Evolutionary conservation across 2,329 filamentous ascomycete species (phyloP), one percentile per base, ranked within the genome.

Genomic region (Sporothrix euskadiensis): DNA sequence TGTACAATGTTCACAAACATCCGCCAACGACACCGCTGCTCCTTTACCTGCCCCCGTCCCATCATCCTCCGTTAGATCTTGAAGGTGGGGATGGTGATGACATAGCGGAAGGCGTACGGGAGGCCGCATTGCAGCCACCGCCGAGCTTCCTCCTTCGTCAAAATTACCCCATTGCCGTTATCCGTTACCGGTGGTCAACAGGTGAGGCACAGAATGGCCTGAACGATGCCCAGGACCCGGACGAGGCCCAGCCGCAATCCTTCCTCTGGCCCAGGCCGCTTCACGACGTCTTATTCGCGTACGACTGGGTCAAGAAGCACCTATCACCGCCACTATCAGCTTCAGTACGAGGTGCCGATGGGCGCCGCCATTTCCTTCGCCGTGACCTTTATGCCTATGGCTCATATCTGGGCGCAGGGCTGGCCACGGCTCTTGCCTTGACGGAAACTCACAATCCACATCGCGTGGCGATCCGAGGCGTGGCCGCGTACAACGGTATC

Each of bases 131-230:
- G 16, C 75, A 76, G 14, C 73, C 77, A 10, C 73, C 80, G 44
- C 76, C 86, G 32, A 84, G 86, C 39, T 76, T 75, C 10, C 86
- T 85, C 73, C 80, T 85, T 44, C 80, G 78, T 14, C 79, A 57
- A 16, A 56, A 79, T 16, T 82, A 82, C 49, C 84, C 88, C 1
- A 83, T 87, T 0, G 88, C 85, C 6, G 84, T 84, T 72, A 87
- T 91, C 78, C 87, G 89, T 78, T 91, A 90, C 78, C 84, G 88
- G 19, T 91, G 89, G 89, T 78, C 78, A 8, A 47, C 39, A 47
- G 52, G 52, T 14, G 32, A 35, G 3, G 30, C 26, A 26, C 47
- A 16, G 30, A 22, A 54, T 26, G 41, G 3, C 19, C 47, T 3
- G 16, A 47, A 56, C 1, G 32, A 32, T 26, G 5, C 61, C 3